phyloP scores from a whole-genome alignment of 2,329 filamentous ascomycete species.

The Colletotrichum orbiculare region DNA sequence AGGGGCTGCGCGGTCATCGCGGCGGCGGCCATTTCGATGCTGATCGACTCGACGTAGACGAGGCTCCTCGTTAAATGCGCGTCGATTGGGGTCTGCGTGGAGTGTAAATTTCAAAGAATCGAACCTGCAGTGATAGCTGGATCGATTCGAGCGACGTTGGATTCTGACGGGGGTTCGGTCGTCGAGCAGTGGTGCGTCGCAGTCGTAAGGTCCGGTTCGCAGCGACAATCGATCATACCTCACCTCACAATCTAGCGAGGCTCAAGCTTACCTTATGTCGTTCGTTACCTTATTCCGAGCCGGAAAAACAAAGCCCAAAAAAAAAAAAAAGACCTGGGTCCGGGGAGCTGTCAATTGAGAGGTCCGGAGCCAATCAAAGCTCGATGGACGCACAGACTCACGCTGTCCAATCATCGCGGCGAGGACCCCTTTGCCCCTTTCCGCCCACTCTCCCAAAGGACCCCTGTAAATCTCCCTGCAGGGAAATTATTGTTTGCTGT shows the following conservation, averaged over 20 bases:
- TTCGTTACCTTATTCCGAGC: conserved; percentile 16
- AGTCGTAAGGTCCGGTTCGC: background rate
- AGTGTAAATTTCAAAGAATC: too few relatives aligned
- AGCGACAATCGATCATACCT: background rate
- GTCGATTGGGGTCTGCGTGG: too few relatives aligned
- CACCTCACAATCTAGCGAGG: conserved; percentile 26
- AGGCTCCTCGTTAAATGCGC: background rate
- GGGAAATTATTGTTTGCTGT: conserved; percentile 63
- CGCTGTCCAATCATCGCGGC: conserved; percentile 29
- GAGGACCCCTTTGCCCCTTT: conserved; percentile 50
- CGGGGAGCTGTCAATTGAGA: conserved; percentile 32
- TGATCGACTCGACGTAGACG: conserved; percentile 17
- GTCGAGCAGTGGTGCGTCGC: too few relatives aligned
- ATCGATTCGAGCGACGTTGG: background rate
- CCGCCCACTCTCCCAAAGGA: conserved; percentile 48
- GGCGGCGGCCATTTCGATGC: conserved; percentile 56
- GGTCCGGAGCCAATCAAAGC: conserved; percentile 36
- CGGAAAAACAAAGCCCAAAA: conserved; percentile 18
- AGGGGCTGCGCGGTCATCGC: conserved; percentile 37
- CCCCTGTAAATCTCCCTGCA: conserved; percentile 51
- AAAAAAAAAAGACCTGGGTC: conserved; percentile 31
- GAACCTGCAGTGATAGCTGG: background rate
- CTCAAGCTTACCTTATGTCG: background rate
- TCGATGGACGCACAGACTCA: conserved; percentile 25
- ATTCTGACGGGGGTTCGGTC: background rate